These are phyloP conservation scores for Patellaria atrata DNA, from an alignment of 495 filamentous ascomycete genomes.

Conservation along the genomic window DNA sequence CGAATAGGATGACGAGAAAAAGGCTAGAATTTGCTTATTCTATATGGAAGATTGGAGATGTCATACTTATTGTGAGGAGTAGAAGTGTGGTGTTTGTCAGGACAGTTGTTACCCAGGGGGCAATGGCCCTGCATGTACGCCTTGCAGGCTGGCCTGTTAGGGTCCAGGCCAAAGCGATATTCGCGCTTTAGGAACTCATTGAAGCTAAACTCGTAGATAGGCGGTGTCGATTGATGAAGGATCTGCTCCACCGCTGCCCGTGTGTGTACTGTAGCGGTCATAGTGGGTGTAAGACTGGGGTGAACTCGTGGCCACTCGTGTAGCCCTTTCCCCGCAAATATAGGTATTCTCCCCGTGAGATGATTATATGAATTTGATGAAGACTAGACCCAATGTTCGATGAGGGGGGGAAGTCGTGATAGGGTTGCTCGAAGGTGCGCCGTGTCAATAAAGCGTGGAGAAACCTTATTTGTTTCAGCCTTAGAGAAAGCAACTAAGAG, in stretches of 20 bases:
- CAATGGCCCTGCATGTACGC: conserved; percentile 68
- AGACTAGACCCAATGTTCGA: too few relatives aligned
- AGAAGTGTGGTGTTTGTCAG: conserved; percentile 35
- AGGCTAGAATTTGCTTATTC: background rate
- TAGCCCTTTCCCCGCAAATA: conserved; percentile 2
- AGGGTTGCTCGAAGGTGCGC: too few relatives aligned
- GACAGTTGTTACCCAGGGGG: conserved; percentile 58
- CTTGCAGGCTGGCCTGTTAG: conserved; percentile 63
- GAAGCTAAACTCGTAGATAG: conserved; percentile 26
- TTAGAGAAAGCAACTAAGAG: too few relatives aligned
- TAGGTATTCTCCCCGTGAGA: too few relatives aligned
- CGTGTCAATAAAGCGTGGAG: too few relatives aligned
- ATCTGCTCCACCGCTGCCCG: conserved; percentile 14
- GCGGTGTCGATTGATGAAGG: conserved; percentile 13
- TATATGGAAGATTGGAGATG: conserved; percentile 21
- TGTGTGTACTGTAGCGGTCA: conserved; percentile 11
- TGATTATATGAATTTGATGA: too few relatives aligned
- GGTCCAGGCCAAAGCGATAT: conserved; percentile 63
- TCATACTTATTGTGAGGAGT: conserved; percentile 26
- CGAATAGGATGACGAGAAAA: background rate
- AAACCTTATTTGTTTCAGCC: too few relatives aligned
- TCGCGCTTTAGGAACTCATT: conserved; percentile 26
- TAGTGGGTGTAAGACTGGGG: conserved; percentile 1
- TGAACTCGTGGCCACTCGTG: background rate
- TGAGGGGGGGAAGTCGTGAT: too few relatives aligned